Evolutionary conservation across 129 eudicot species (phyloP).

Genomic region (Glebionis coronaria): DNA sequence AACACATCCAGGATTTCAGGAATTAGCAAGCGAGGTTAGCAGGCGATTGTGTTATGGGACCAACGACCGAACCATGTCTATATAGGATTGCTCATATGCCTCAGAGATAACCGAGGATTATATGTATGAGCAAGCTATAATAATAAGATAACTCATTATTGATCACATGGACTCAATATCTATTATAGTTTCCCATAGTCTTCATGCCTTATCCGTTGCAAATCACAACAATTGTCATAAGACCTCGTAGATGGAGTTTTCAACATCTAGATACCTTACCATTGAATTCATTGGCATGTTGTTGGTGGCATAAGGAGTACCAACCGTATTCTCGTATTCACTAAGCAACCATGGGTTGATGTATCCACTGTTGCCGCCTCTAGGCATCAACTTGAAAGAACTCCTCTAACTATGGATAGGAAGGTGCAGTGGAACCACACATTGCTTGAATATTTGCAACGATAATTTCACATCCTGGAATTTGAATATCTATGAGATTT

Average conservation of each 20-base stretch:
- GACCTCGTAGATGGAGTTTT: constrained; percentile 57
- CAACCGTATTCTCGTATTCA: constrained; percentile 42
- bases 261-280: constrained; percentile 48
- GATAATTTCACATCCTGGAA: too few species aligned
- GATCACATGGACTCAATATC: too few species aligned
- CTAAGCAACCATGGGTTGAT: constrained; percentile 44
- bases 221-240: constrained; percentile 43
- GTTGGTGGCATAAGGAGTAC: constrained; percentile 30
- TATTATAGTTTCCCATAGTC: too few species aligned
- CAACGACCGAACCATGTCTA: too few species aligned
- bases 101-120: too few species aligned
- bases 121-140: not conserved
- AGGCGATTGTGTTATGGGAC: too few species aligned
- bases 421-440: too few species aligned
- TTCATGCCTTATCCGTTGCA: constrained; percentile 61
- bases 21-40: too few species aligned
- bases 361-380: constrained; percentile 50
- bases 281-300: constrained; percentile 56
- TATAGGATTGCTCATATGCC: too few species aligned
- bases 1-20: too few species aligned
- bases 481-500: too few species aligned
- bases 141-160: constrained; percentile 53
- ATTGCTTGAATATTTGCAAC: too few species aligned
- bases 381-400: constrained; percentile 60
- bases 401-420: constrained; percentile 82